Base-by-base conservation (phyloP, 2,329 filamentous ascomycete genomes). In the Hypoxylon sp. region DNA sequence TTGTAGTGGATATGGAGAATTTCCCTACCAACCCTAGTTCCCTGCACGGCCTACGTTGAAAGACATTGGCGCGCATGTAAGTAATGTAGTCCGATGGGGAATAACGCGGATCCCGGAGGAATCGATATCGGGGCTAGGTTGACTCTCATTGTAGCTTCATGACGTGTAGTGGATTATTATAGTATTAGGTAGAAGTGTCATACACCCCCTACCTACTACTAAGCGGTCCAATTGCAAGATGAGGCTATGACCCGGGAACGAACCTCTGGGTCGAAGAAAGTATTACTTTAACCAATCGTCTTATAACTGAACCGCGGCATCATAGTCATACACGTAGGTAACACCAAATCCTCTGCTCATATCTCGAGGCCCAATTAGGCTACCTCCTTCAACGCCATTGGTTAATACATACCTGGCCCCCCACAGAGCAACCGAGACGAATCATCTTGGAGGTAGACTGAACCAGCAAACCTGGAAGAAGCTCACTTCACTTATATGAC, bases 311-410 rank as follows among this genome's bases (percentile, higher is more conserved):
- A 20, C 16, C 16, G n/a, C 20, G 36, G 16, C 16, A 26, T 26
- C 3, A 6, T 3, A 26, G 3, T 26, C 24, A 26, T 26, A 26
- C 24, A 3, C 3, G 24, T 26, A 26, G 3, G 6, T 6, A 6
- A 26, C 24, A 26, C 3, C 6, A 6, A 3, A 26, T 26, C n/a
- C 24, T 56, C 14, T 26, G 22, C 12, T 28, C 51, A 46, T 38
- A 56, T 40, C 18, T 42, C 24, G 32, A 53, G 16, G 33, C 62
- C 65, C 44, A 58, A 68, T 68, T 40, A 18, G 62, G 65, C 45
- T 32, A 9, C 36, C 9, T 26, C 46, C 58, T 54, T 54, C 33
- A 16, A 61, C 18, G 40, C 51, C 20, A 68, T 68, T 68, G 65
- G 65, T 8, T 33, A 33, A 16, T 22, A 9, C 6, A 4, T 20